phyloP scores from a whole-genome alignment of 2,329 filamentous ascomycete species.

The Fusarium protoensiforme region DNA sequence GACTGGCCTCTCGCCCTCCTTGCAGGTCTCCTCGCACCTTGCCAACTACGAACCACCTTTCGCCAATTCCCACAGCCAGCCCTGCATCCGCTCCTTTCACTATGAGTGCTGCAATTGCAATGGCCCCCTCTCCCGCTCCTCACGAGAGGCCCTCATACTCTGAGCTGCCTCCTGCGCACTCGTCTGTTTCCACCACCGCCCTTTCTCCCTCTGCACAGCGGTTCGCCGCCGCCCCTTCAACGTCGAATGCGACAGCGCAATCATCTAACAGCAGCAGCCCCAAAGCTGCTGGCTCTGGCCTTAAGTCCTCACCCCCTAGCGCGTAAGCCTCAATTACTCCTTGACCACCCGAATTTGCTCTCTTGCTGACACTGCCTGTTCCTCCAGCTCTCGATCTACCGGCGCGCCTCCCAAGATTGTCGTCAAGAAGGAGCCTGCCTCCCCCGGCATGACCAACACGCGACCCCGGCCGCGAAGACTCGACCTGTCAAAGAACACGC shows the following conservation, averaged over 20 bases:
- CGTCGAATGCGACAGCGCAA: slow-evolving; percentile 57
- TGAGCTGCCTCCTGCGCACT: slow-evolving; percentile 56
- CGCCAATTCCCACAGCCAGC: slow-evolving; percentile 30
- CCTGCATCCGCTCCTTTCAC: slow-evolving; percentile 47
- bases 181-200: slow-evolving; percentile 47
- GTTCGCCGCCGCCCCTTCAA: slow-evolving; percentile 48
- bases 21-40: slow-evolving; percentile 31
- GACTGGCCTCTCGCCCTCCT: slow-evolving; percentile 28
- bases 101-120: slow-evolving; percentile 76
- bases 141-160: slow-evolving; percentile 71
- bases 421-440: slow-evolving; percentile 96
- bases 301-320: slow-evolving; percentile 69
- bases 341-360: slow-evolving; percentile 12
- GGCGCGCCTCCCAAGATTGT: slow-evolving; percentile 79
- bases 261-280: slow-evolving; percentile 67
- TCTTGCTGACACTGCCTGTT: slow-evolving; percentile 12
- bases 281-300: slow-evolving; percentile 50
- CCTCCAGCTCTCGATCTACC: slow-evolving; percentile 36
- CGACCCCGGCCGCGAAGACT: slow-evolving; percentile 81
- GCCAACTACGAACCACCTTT: slow-evolving; percentile 24
- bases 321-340: slow-evolving; percentile 59
- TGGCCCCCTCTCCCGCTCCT: slow-evolving; percentile 75
- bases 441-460: slow-evolving; percentile 79
- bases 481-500: slow-evolving; percentile 76
- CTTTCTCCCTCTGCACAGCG: slow-evolving; percentile 60